Percentiles rank a stretch among this genome's conserved stretches.
Conservation (phyloP, 139 green algal species). For the Mesotaenium endlicherianum region DNA sequence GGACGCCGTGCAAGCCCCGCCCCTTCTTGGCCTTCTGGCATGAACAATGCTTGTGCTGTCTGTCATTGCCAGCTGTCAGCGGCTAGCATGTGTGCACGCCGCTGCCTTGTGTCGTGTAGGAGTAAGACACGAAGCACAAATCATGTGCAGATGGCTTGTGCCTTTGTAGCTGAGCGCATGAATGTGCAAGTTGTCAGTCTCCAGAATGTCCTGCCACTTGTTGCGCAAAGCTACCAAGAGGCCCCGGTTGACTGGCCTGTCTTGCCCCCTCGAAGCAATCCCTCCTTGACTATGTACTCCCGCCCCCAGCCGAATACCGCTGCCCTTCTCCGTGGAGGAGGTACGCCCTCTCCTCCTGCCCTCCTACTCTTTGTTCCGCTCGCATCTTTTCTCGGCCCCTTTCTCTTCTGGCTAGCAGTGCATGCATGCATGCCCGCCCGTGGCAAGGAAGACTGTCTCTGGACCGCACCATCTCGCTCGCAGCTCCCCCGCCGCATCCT, state of each 20-base stretch:
- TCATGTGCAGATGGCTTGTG: neutral
- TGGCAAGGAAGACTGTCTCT: neutral
- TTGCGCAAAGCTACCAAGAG: neutral
- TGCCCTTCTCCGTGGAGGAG: conserved; percentile 19
- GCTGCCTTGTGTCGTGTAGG: too few relatives aligned
- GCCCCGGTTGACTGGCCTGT: neutral
- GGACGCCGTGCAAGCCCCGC: too few relatives aligned
- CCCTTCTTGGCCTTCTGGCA: too few relatives aligned
- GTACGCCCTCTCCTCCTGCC: neutral
- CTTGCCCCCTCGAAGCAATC: neutral
- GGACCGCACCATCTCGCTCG: neutral
- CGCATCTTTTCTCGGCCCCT: neutral
- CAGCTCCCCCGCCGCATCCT: neutral
- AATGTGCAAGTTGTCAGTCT: neutral
- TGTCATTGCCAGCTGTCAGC: too few relatives aligned
- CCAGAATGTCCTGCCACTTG: neutral
- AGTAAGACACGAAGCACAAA: too few relatives aligned
- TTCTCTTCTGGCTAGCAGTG: neutral
- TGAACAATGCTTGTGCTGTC: too few relatives aligned
- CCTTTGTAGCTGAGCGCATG: neutral
- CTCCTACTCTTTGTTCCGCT: neutral
- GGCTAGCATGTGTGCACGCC: too few relatives aligned
- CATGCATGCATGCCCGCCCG: neutral
- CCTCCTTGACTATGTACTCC: neutral
- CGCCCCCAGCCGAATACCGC: neutral